These are phyloP conservation scores for Rhynchosporium graminicola DNA, from an alignment of 2,329 filamentous ascomycete genomes.

Conservation along the genomic window DNA sequence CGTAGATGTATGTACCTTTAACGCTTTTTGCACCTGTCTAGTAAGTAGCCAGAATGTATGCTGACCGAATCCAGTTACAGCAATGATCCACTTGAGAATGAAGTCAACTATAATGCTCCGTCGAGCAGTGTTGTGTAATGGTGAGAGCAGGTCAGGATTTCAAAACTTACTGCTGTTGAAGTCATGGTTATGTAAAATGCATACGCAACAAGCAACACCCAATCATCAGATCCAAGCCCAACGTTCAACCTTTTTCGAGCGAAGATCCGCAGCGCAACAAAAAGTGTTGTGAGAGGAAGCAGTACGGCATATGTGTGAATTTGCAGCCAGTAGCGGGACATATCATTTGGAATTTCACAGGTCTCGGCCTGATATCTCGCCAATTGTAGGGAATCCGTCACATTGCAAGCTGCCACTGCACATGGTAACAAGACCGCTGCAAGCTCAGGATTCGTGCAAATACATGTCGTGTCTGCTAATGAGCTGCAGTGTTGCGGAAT, in stretches of 20 bases:
- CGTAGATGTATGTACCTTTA: not conserved
- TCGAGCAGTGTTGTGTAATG: not conserved
- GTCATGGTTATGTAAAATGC: constrained; percentile 11
- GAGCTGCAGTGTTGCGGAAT: constrained; percentile 31
- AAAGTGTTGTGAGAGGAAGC: constrained; percentile 9
- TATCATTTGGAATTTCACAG: constrained; percentile 40
- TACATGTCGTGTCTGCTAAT: constrained; percentile 42
- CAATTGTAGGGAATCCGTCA: constrained; percentile 44
- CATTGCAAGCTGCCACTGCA: constrained; percentile 41
- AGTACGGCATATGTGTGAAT: constrained; percentile 13
- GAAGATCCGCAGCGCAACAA: constrained; percentile 16
- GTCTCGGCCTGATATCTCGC: constrained; percentile 45
- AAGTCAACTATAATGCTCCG: not conserved
- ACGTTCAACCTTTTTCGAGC: constrained; percentile 16
- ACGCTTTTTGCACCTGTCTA: not conserved
- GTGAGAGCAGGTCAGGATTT: not conserved
- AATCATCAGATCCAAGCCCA: constrained; percentile 22
- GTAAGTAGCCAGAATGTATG: constrained; percentile 22
- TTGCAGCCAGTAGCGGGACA: constrained; percentile 13
- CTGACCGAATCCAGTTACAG: constrained; percentile 20
- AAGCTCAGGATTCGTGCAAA: constrained; percentile 42
- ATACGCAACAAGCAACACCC: constrained; percentile 20
- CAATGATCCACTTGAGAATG: constrained; percentile 1
- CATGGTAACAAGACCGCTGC: constrained; percentile 40
- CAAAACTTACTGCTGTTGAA: constrained; percentile 3